These are phyloP conservation scores for Fraxinus latifolia DNA, from an alignment of 305 asterid genomes.

Conservation along the genomic window DNA sequence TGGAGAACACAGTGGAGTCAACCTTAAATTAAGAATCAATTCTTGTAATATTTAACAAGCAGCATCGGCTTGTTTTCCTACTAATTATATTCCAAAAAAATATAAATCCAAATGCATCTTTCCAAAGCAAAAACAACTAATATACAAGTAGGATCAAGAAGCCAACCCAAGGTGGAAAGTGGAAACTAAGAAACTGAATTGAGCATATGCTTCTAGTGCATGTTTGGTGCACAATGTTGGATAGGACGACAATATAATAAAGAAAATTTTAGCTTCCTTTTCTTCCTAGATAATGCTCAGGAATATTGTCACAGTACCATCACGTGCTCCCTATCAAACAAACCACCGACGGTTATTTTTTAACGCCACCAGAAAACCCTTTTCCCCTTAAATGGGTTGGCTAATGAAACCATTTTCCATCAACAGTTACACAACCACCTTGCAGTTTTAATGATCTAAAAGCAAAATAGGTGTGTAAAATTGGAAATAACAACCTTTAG, in stretches of 20 bases:
- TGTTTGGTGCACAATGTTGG: not conserved
- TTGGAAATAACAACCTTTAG: constrained; percentile 43
- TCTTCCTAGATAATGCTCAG: not conserved
- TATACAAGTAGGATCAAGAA: not conserved
- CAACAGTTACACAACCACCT: constrained; percentile 2
- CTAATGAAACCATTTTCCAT: not conserved
- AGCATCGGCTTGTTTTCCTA: not conserved
- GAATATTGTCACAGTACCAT: not conserved
- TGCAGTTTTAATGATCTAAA: not conserved
- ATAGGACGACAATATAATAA: not conserved
- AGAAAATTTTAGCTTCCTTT: not conserved
- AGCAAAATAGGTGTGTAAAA: not conserved
- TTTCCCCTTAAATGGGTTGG: not conserved
- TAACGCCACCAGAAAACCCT: not conserved
- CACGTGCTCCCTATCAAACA: not conserved
- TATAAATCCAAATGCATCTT: not conserved
- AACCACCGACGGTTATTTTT: not conserved
- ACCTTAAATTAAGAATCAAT: not conserved
- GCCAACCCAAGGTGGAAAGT: not conserved
- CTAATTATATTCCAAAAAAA: not conserved
- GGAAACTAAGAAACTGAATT: not conserved
- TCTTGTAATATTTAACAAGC: not conserved
- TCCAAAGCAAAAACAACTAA: no score
- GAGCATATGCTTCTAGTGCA: not conserved
- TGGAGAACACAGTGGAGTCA: not conserved